Base-by-base conservation (phyloP, 2,329 filamentous ascomycete genomes). In the Arthrobotrys sphaeroides region DNA sequence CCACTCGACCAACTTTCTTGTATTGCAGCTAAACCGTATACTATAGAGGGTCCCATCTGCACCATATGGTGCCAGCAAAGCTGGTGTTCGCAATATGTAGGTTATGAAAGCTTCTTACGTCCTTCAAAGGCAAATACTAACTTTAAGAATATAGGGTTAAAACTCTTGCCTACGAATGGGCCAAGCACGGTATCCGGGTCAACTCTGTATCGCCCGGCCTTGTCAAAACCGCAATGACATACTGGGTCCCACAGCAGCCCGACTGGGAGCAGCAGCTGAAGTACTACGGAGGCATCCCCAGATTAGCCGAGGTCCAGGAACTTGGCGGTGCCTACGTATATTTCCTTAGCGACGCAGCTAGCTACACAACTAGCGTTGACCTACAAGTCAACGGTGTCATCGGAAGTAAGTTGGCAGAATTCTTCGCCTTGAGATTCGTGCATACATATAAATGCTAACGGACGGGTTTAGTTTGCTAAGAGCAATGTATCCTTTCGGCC, bases 201-300 rank as follows among this genome's bases (percentile, higher is more conserved):
- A 93, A 94, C 78, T 87, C 85, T 16, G 85, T 94, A 47, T 88
- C 86, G 40, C 91, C 91, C 0, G 91, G 91, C 0, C 93, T 93
- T 78, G 92, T 93, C 88, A 90, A 92, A 79, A 92, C 90, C 0
- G 87, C 91, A 10, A 82, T 93, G 53, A 93, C 70, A 31, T 85
- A 86, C 78, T 86, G 83, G 79, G 83, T 86, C 2, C 84, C 85
- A 18, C 82, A 83, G 57, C 83, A 84, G 57, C 82, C 83, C 0
- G 85, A 87, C 73, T 87, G 85, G 84, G 83, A 85, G 53, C 80
- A 84, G 73, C 85, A 87, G 81, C 82, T 87, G 78, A 84, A 85
- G 79, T 87, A 87, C 78, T 87, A 87, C 77, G 85, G 86, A 6
- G 86, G 85, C 0, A 85, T 87, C 81, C 84, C 85, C 2, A 81